Conservation (phyloP, 257 asterid species). For the Leonotis leonurus region DNA sequence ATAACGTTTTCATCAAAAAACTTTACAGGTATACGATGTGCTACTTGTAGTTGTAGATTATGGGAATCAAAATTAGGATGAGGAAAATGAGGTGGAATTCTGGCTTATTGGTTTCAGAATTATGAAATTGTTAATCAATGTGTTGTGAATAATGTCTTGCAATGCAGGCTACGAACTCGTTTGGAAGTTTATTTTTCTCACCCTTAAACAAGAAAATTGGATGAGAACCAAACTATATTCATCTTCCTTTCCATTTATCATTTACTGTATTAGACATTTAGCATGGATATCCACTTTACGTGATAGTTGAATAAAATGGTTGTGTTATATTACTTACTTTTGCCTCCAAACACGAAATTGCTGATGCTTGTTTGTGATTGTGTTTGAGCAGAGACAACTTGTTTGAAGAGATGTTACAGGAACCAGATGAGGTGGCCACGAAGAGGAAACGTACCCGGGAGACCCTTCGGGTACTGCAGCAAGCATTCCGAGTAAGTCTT, state of each 20-base stretch:
- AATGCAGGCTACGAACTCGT: slow-evolving; percentile 4
- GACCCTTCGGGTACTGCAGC: slow-evolving; percentile 78
- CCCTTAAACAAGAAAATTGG: neutral
- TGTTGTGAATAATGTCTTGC: neutral
- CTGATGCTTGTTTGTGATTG: slow-evolving; percentile 16
- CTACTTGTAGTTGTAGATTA: neutral
- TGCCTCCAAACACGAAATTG: too few relatives aligned
- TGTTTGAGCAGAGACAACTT: slow-evolving; percentile 65
- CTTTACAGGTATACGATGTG: slow-evolving; percentile 98
- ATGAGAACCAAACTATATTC: neutral
- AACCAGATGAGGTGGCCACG: slow-evolving; percentile 83
- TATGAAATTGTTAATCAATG: neutral
- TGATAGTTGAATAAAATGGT: too few relatives aligned
- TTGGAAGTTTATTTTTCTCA: neutral
- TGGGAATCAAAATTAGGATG: slow-evolving; percentile 4
- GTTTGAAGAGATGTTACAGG: slow-evolving; percentile 93
- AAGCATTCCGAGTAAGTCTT: slow-evolving; percentile 85
- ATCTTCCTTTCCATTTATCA: neutral
- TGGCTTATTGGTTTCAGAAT: slow-evolving; percentile 1
- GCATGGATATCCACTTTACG: too few relatives aligned
- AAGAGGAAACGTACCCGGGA: slow-evolving; percentile 92
- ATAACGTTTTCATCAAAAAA: slow-evolving; percentile 73
- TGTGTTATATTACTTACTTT: too few relatives aligned
- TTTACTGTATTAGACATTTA: too few relatives aligned
- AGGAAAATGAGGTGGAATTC: neutral